These are phyloP conservation scores for Canavalia gladiata DNA, from an alignment of 306 rosid species.

Conservation along the genomic window DNA sequence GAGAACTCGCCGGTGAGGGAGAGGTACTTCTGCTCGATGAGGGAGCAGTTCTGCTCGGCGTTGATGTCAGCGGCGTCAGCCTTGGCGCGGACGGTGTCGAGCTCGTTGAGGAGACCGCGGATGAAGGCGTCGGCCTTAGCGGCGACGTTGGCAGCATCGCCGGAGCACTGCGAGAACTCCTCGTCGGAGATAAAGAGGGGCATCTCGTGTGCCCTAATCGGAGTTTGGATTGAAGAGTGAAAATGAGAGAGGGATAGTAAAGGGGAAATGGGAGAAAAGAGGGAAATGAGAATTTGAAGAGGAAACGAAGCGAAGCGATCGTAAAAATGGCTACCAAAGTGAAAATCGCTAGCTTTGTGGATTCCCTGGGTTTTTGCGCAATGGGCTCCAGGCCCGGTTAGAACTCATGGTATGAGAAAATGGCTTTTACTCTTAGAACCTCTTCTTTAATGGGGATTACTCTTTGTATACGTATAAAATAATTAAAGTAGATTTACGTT, in stretches of 20 bases:
- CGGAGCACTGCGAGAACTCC: slow-evolving; percentile 73
- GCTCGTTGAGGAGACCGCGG: slow-evolving; percentile 73
- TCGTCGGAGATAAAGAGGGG: slow-evolving; percentile 86
- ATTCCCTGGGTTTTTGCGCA: neutral
- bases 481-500: too few relatives aligned
- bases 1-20: slow-evolving; percentile 81
- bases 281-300: slow-evolving; percentile 56
- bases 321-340: neutral
- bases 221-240: neutral
- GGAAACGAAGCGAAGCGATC: neutral
- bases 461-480: too few relatives aligned
- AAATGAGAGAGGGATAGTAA: neutral
- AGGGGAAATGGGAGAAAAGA: neutral
- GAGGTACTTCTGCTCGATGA: slow-evolving; percentile 92
- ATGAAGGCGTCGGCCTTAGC: slow-evolving; percentile 88
- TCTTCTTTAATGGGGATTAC: too few relatives aligned
- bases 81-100: slow-evolving; percentile 82
- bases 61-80: slow-evolving; percentile 85
- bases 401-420: neutral
- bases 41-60: slow-evolving; percentile 94
- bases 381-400: neutral
- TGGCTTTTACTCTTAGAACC: too few relatives aligned
- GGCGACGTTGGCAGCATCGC: slow-evolving; percentile 65
- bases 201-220: slow-evolving; percentile 60
- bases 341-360: neutral